These are phyloP conservation scores for Phyllosticta capitalensis DNA, from an alignment of 2,329 filamentous ascomycete species.

Conservation along the genomic window DNA sequence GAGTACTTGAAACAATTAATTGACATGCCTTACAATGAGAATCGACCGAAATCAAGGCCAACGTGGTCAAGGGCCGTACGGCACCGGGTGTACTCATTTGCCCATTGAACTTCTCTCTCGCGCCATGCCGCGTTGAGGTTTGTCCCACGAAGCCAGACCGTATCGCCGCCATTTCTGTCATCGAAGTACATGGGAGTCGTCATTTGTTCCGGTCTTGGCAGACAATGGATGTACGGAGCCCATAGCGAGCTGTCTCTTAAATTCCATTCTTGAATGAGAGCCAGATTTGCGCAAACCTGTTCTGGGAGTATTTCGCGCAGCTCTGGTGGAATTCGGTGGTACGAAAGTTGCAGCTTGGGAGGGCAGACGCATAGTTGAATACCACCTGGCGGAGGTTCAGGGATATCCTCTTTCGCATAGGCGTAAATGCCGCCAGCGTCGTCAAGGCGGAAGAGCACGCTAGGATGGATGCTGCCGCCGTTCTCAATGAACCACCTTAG, in stretches of 20 bases:
- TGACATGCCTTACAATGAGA: background rate
- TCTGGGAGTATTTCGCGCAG: conserved; percentile 19
- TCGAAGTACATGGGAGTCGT: conserved; percentile 30
- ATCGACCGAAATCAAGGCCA: background rate
- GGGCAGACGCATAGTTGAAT: conserved; percentile 11
- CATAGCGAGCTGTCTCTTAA: conserved; percentile 22
- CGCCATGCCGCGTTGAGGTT: conserved; percentile 17
- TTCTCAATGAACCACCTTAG: conserved; percentile 23
- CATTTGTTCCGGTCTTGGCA: conserved; percentile 24
- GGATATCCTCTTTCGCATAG: conserved; percentile 15
- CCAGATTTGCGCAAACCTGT: conserved; percentile 20
- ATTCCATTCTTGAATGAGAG: conserved; percentile 1
- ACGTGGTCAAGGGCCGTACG: conserved; percentile 9
- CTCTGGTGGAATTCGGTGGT: background rate
- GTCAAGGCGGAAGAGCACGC: conserved; percentile 22
- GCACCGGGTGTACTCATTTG: conserved; percentile 27
- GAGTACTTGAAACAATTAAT: conserved; percentile 8
- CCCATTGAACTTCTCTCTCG: conserved; percentile 25
- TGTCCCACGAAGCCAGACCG: conserved; percentile 26
- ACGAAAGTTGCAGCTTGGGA: conserved; percentile 4
- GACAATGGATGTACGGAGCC: conserved; percentile 26
- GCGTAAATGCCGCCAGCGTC: conserved; percentile 23
- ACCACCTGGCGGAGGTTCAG: conserved; percentile 13
- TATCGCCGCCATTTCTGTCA: conserved; percentile 20
- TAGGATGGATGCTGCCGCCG: conserved; percentile 22